phyloP scores from a whole-genome alignment of 2,329 filamentous ascomycete genomes.

The Aspergillus sojae region DNA sequence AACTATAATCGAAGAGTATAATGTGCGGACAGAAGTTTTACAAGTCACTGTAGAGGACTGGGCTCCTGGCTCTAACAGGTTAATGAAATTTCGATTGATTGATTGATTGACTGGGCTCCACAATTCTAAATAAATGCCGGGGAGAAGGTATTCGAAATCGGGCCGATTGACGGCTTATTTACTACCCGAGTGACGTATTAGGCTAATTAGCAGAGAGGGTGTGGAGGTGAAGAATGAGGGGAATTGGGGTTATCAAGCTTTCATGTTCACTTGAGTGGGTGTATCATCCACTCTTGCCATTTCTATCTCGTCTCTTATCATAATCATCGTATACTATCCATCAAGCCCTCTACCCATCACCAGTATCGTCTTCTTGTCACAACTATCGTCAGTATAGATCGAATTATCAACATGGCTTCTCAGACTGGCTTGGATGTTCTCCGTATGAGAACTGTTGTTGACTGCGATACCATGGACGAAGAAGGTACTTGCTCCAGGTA shows the following conservation, averaged over 20 bases:
- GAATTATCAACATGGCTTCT: conserved; percentile 21
- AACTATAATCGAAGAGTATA: too few species aligned
- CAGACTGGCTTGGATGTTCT: conserved; percentile 45
- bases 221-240: conserved; percentile 2
- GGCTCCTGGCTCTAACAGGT: background rate
- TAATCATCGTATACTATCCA: background rate
- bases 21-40: too few species aligned
- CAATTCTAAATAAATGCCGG: background rate
- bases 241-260: conserved; percentile 1
- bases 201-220: background rate
- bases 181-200: background rate
- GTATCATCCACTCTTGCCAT: background rate
- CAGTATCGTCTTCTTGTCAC: background rate
- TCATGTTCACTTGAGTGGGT: background rate
- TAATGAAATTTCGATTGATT: too few species aligned
- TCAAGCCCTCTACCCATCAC: background rate
- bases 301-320: background rate
- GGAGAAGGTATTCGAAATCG: background rate
- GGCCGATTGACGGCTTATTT: conserved; percentile 1
- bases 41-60: background rate
- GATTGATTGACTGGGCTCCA: background rate
- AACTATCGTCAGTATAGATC: background rate
- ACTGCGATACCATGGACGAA: conserved; percentile 56
- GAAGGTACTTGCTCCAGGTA: conserved; percentile 39
- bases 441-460: conserved; percentile 49